Percentiles rank a stretch among this genome's conserved stretches.
These are phyloP conservation scores for Corynascus novoguineensis DNA, from an alignment of 495 filamentous ascomycete genomes.

Conservation along the genomic window DNA sequence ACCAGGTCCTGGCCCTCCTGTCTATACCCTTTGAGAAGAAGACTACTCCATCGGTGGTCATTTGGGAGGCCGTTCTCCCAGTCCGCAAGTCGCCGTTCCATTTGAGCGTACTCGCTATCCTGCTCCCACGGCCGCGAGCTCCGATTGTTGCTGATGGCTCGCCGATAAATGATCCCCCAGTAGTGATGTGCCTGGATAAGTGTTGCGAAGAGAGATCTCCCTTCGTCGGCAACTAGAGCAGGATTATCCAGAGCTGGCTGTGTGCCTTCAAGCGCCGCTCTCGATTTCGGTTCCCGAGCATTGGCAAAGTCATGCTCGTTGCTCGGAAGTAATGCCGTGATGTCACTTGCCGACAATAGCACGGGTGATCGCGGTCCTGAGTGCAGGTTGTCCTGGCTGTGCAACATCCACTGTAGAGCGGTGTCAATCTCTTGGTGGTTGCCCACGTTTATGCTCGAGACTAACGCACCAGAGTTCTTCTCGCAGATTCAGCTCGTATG, in stretches of 20 bases:
- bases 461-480: conserved; percentile 41
- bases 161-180: conserved; percentile 45
- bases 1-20: conserved; percentile 41
- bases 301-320: conserved; percentile 44
- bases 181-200: conserved; percentile 46
- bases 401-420: conserved; percentile 42
- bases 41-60: conserved; percentile 40
- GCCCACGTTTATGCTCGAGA: background rate
- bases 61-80: conserved; percentile 42
- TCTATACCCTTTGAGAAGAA: conserved; percentile 41
- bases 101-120: conserved; percentile 37
- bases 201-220: conserved; percentile 44
- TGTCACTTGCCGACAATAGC: conserved; percentile 43
- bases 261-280: conserved; percentile 48
- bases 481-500: conserved; percentile 41
- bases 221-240: conserved; percentile 32
- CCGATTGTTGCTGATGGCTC: conserved; percentile 36
- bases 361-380: conserved; percentile 44
- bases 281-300: conserved; percentile 37
- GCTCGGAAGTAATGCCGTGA: conserved; percentile 46
- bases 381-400: conserved; percentile 49
- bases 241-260: conserved; percentile 43
- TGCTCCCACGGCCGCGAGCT: conserved; percentile 38
- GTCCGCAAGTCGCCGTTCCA: conserved; percentile 33
- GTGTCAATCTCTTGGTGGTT: conserved; percentile 1